Evolutionary conservation across 2,329 filamentous ascomycete species (phyloP), one percentile per base, ranked within the genome.

Genomic region (Cordyceps fumosorosea): DNA sequence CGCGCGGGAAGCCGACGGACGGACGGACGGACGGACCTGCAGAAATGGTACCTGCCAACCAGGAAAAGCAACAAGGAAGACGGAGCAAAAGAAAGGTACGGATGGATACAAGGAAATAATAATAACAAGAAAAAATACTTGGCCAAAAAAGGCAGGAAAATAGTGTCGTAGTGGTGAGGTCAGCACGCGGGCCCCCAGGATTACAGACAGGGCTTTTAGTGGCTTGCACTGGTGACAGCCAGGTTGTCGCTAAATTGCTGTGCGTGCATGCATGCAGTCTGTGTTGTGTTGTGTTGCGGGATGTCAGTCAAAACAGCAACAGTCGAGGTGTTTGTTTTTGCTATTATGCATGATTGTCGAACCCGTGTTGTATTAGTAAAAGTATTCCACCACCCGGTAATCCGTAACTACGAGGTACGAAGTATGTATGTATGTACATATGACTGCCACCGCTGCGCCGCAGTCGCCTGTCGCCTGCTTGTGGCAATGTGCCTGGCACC

Each of bases 141-240:
- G 16, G 24, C 26, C 29, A 37, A 16, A 12, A 59, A 6, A n/a
- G 32, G 12, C 44, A 60, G 18, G 22, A 53, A 54, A 60, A 16
- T 45, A 53, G 50, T 60, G 57, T 60, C 57, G 57, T 60, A 52
- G 57, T 60, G 48, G 57, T 60, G 57, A 60, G 57, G 57, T 54
- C 57, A 60, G 57, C 57, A 60, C 26, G 48, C 34, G 48, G 22
- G 16, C 56, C 44, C n/a, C 44, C 56, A 57, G 44, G 44, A 37
- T 57, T 48, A 57, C 24, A 34, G 42, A 57, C 24, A 34, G 42
- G 55, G 55, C n/a, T 37, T 48, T 26, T 22, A 34, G 26, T 56
- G 14, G 24, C 32, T 16, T 45, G 37, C 10, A 32, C 8, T 18
- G n/a, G 40, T 42, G 2, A 11, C n/a, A 20, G 44, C 18, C n/a